These are phyloP conservation scores for Tilletiopsis washingtonensis DNA, from an alignment of 1,284 basidiomycete genomes.

Conservation along the genomic window DNA sequence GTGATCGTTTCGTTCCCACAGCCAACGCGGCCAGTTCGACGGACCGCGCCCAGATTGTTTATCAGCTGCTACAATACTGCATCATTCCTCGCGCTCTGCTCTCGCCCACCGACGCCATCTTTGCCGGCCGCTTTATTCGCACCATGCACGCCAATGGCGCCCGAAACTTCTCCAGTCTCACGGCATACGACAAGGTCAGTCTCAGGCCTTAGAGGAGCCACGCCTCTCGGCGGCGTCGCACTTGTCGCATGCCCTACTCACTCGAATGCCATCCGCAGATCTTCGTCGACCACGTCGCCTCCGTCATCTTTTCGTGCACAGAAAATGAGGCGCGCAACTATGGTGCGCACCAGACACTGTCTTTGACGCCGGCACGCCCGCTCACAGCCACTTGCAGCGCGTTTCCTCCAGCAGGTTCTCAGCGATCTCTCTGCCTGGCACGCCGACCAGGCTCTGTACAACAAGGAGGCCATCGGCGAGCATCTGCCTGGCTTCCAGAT, in stretches of 20 bases:
- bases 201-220: neutral
- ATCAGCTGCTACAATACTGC: slow-evolving; percentile 72
- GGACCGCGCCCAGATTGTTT: slow-evolving; percentile 16
- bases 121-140: slow-evolving; percentile 82
- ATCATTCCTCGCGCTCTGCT: slow-evolving; percentile 82
- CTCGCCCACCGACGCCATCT: slow-evolving; percentile 92
- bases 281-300: slow-evolving; percentile 52
- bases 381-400: too few species aligned
- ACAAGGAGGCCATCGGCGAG: slow-evolving; percentile 50
- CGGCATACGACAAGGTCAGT: slow-evolving; percentile 75
- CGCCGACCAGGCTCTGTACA: slow-evolving; percentile 55
- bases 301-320: slow-evolving; percentile 81
- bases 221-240: too few species aligned
- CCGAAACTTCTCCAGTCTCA: slow-evolving; percentile 74
- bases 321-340: slow-evolving; percentile 95
- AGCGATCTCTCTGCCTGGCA: slow-evolving; percentile 70
- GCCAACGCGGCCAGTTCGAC: slow-evolving; percentile 5
- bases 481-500: slow-evolving; percentile 42
- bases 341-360: too few species aligned
- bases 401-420: slow-evolving; percentile 69
- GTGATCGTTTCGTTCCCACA: neutral
- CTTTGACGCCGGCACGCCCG: too few species aligned
- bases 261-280: too few species aligned
- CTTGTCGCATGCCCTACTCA: too few species aligned
- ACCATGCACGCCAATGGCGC: slow-evolving; percentile 77